Evolutionary conservation across 2,329 filamentous ascomycete genomes (phyloP), one percentile per base, ranked within the genome.

Genomic region (Drechslera avenae): DNA sequence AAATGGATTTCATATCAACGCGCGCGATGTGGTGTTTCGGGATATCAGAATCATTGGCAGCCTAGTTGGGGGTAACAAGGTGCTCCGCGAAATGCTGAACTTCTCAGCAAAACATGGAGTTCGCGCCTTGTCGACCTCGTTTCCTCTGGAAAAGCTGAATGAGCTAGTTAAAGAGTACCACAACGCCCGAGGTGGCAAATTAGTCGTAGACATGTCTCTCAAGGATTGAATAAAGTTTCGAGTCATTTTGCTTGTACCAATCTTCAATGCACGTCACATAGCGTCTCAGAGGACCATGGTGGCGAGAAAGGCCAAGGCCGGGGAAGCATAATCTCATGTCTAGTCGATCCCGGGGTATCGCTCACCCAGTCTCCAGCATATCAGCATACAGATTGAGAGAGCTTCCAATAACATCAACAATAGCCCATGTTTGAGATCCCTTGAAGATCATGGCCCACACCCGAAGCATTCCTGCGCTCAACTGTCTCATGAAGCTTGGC

Each of bases 151-250:
- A 1, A 62, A 61, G 28, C 53, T 78, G 46, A 78, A 78, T 52
- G 72, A 74, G 9, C 63, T 79, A 17, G 77, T 78, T 4, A 63
- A 67, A 4, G 75, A 78, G 39, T 79, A 79, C 55, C 72, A 77
- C 37, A 75, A 74, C 48, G 75, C 73, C 2, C 60, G 63, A 14
- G 75, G 76, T n/a, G 77, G 77, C 3, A 79, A 79, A 54, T 59
- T 79, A 16, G 77, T 77, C 0, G 60, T 79, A 46, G 77, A 79
- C 48, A 64, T 74, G 67, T 60, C 74, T 54, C 31, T 66, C 1
- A 19, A 52, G 17, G 16, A 52, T 10, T 61, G 17, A 30, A 32
- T 23, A 4, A 7, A 23, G 7, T 23, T 7, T 23, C 21, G 21
- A 4, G 21, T 23, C 21, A 23, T 23, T 23, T 23, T 23, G 7